Evolutionary conservation across 805 yeast species (phyloP), one percentile per base, ranked within the genome.

Genomic region (Metschnikowia rubicola): DNA sequence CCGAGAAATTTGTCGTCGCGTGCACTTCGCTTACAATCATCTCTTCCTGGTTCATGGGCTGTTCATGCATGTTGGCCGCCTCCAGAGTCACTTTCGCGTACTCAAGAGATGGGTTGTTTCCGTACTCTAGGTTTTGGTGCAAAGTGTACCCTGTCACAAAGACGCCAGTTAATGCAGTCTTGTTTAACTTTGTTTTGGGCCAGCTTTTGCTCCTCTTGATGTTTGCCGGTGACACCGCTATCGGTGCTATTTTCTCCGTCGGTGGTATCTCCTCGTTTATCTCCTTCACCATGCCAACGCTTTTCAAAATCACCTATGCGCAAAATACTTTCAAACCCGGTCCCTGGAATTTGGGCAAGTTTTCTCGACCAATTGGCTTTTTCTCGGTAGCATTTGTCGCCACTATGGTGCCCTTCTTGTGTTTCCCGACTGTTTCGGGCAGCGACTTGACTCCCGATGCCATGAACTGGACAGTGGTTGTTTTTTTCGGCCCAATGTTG

Each of bases 231-330:
- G 81, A 79, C 48, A 72, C 76, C 17, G 85, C 88, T 41, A 80
- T 83, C 54, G 82, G 77, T 30, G 89, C 89, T 37, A 81, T 83
- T 50, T 84, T 84, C 67, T 81, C 87, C 2, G 86, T 84, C 40
- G 86, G 87, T 30, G 88, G 87, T 38, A 82, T 83, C 57, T 78
- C 85, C 11, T 79, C 85, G 0, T 82, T 82, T 57, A 74, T 83
- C 48, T 83, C 88, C 3, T 84, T 83, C 65, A 73, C 79, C n/a
- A 68, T 80, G 55, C 89, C 89, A 10, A 79, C 83, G 15, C 57
- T 79, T 8, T 71, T 83, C 48, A 78, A 81, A 59, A 76, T 80
- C 56, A 76, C 83, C 4, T 78, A 75, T 56, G 75, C 82, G 3
- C 65, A 77, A 47, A 66, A 74, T 34, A 64, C 70, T 1, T 84